Conservation (phyloP, 176 grass and related monocot genomes). For the Pontederia paniculata region DNA sequence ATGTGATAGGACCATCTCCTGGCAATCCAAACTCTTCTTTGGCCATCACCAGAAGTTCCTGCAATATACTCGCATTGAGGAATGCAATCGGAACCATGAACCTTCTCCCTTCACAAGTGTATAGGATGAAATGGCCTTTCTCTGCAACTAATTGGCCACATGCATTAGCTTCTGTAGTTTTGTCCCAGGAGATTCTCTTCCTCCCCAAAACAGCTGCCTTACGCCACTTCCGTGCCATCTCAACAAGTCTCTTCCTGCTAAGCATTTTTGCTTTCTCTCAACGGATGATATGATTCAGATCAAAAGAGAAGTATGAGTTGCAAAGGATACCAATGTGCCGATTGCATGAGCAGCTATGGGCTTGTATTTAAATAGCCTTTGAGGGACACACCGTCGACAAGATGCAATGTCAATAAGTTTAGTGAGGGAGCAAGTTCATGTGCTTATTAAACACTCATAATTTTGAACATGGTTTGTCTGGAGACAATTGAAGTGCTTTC, state of each 20-base stretch:
- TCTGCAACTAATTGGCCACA: not conserved
- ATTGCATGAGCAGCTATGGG: too few species aligned
- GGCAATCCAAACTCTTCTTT: slow-evolving; percentile 34
- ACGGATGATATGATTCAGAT: too few species aligned
- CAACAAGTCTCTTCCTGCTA: slow-evolving; percentile 14
- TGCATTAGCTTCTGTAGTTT: not conserved
- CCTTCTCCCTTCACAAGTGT: slow-evolving; percentile 20
- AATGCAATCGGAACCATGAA: slow-evolving; percentile 23
- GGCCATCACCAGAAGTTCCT: slow-evolving; percentile 32
- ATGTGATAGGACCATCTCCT: slow-evolving; percentile 22
- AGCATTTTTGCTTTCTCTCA: too few species aligned
- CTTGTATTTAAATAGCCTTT: too few species aligned
- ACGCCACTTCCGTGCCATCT: slow-evolving; percentile 40
- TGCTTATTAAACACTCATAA: too few species aligned
- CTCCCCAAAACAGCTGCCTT: slow-evolving; percentile 18
- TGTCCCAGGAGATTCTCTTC: slow-evolving; percentile 25
- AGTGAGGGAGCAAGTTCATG: too few species aligned
- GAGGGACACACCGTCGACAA: too few species aligned
- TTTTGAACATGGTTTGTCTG: too few species aligned
- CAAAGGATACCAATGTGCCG: too few species aligned
- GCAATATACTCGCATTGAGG: slow-evolving; percentile 9
- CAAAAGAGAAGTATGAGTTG: not conserved
- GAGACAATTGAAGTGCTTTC: too few species aligned
- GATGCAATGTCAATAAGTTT: too few species aligned
- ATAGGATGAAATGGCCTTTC: slow-evolving; percentile 24